A percentile compares a stretch with the other conserved stretches of the same genome.
Conservation (phyloP, 2,329 filamentous ascomycete genomes). For the Xylariaceae sp. region DNA sequence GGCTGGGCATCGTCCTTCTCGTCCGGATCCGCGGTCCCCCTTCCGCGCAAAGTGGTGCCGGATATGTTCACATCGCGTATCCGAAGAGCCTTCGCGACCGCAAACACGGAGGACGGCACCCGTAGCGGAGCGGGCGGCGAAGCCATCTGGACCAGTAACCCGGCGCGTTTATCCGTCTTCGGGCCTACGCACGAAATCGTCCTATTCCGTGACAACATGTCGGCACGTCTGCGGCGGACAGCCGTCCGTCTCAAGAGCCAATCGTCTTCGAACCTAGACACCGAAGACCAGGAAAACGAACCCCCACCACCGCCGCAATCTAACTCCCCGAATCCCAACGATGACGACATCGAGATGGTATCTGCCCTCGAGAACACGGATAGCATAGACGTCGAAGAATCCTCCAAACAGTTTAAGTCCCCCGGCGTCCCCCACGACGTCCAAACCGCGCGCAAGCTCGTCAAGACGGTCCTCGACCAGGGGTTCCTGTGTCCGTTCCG, state of each 20-base stretch:
- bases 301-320: constrained; percentile 3
- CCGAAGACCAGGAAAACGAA: constrained; percentile 33
- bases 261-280: constrained; percentile 32
- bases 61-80: constrained; percentile 90
- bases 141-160: constrained; percentile 89
- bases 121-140: constrained; percentile 65
- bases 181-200: constrained; percentile 88
- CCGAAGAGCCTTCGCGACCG: constrained; percentile 77
- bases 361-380: constrained; percentile 38
- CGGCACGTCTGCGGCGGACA: constrained; percentile 76
- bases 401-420: constrained; percentile 9
- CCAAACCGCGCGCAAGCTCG: constrained; percentile 74
- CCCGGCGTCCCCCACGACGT: constrained; percentile 54
- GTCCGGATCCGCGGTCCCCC: constrained; percentile 72
- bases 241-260: constrained; percentile 71
- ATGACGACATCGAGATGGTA: constrained; percentile 45
- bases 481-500: constrained; percentile 88
- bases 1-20: constrained; percentile 92
- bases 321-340: constrained; percentile 19
- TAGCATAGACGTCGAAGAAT: constrained; percentile 54
- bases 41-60: constrained; percentile 77
- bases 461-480: constrained; percentile 92
- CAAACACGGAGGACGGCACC: constrained; percentile 72
- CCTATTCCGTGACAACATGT: constrained; percentile 86
- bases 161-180: constrained; percentile 81